Base-by-base conservation (phyloP, 2,329 filamentous ascomycete genomes). In the Fusarium algeriense region DNA sequence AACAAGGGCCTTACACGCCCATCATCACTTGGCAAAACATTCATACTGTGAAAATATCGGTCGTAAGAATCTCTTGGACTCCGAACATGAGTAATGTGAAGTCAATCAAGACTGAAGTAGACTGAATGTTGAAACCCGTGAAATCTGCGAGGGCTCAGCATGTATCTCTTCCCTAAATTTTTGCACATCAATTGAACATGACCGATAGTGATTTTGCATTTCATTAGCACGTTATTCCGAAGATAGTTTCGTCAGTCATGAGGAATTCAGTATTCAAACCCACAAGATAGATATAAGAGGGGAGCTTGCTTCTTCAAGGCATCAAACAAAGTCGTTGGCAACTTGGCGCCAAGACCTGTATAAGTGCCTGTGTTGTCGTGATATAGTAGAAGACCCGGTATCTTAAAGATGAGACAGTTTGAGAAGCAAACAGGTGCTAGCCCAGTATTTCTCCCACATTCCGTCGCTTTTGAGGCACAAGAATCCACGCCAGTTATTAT, bases 401-500 rank as follows among this genome's bases (percentile, higher is more conserved):
- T 75, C 73, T 65, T 70, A 28, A 71, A 60, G 48, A 53, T 20
- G 58, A 68, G 48, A 68, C 55, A 68, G 19, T 56, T 50, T 35
- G 37, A 40, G 52, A 53, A 63, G 26, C 20, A 37, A 20, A 43
- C 19, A 54, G 65, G 55, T 53, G 69, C 69, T 45, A 55, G n/a
- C 34, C 64, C 46, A 37, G 55, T 59, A 35, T 44, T 23, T 48
- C 53, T 50, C 43, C 59, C 40, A 48, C 41, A 57, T 68, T 43
- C 40, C 52, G 37, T 52, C 23, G 43, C 43, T 43, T 38, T 28
- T 43, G 40, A 57, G 41, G 50, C 40, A 63, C 41, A 67, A 49
- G 46, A 44, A 58, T 56, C 60, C 67, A 73, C 62, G 60, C 65
- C 66, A 61, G 46, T 67, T 69, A 64, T 70, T 73, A 75, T 73